phyloP scores from a whole-genome alignment of 2,329 filamentous ascomycete species.

The Blastomyces emzantsi region DNA sequence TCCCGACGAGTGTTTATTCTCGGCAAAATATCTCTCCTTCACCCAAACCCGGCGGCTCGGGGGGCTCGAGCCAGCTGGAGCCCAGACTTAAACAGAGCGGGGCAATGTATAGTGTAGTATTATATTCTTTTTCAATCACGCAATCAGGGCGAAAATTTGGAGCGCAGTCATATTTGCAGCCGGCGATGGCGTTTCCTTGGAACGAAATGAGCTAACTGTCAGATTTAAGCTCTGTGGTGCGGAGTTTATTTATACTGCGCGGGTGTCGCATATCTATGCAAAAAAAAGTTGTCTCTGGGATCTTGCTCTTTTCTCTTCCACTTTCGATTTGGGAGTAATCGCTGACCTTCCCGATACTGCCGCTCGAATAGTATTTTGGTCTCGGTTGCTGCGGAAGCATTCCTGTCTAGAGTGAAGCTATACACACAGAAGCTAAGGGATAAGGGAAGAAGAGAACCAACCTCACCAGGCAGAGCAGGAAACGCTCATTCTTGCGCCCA shows the following conservation, averaged over 20 bases:
- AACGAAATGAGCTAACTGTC: not conserved
- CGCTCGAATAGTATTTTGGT: not conserved
- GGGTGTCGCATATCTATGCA: not conserved
- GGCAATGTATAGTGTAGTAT: too few relatives aligned
- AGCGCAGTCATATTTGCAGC: not conserved
- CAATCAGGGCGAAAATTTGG: not conserved
- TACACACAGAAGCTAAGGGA: not conserved
- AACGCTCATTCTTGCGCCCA: not conserved
- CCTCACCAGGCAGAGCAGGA: not conserved
- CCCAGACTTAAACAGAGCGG: too few relatives aligned
- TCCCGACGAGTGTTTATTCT: not conserved
- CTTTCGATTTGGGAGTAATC: not conserved
- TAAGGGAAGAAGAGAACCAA: not conserved
- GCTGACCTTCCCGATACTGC: not conserved
- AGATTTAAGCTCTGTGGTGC: not conserved
- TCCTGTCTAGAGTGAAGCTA: not conserved
- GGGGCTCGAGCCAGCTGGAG: not conserved
- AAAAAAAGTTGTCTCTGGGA: not conserved
- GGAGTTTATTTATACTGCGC: not conserved
- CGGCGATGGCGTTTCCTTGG: not conserved
- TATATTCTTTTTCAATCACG: not conserved
- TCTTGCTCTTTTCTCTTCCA: not conserved
- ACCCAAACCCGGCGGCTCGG: not conserved
- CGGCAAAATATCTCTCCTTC: not conserved
- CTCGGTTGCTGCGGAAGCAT: not conserved